Evolutionary conservation across 805 yeast species (phyloP).

Genomic region (Candida silvatica): DNA sequence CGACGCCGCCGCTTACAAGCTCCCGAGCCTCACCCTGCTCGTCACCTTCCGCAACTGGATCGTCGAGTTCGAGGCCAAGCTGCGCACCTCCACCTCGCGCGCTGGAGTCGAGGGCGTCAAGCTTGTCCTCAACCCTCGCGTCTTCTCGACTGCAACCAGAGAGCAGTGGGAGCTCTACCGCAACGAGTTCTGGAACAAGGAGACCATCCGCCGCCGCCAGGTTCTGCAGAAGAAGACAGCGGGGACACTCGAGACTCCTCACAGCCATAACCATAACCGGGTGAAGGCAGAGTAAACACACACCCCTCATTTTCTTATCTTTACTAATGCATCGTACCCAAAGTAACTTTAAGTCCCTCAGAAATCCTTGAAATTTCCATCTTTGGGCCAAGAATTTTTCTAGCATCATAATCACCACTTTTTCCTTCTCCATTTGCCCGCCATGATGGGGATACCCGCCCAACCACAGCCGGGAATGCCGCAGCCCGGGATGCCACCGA

Average conservation of each 20-base stretch:
- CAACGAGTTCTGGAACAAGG: constrained; percentile 88
- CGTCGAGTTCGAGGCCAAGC: constrained; percentile 15
- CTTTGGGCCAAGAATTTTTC: too few species aligned
- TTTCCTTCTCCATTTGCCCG: neutral
- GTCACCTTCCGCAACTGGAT: constrained; percentile 13
- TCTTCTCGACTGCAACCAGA: constrained; percentile 72
- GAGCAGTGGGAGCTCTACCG: constrained; percentile 95
- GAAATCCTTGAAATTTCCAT: too few species aligned
- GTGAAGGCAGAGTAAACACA: too few species aligned
- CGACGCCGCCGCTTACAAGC: constrained; percentile 6
- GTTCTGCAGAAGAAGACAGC: constrained; percentile 10
- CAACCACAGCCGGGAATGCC: too few species aligned
- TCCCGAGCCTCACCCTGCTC: constrained; percentile 3
- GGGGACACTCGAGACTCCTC: too few species aligned
- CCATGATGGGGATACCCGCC: constrained; percentile 1
- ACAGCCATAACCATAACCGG: too few species aligned
- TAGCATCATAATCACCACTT: neutral
- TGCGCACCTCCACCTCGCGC: constrained; percentile 31
- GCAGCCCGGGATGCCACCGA: too few species aligned
- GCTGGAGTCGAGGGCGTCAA: constrained; percentile 78
- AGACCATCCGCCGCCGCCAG: constrained; percentile 55
- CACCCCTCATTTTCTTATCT: too few species aligned
- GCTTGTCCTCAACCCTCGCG: constrained; percentile 70
- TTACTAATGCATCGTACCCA: neutral
- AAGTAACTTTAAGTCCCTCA: too few species aligned